Conservation (phyloP, 495 filamentous ascomycete genomes). For the Neurospora sp. region DNA sequence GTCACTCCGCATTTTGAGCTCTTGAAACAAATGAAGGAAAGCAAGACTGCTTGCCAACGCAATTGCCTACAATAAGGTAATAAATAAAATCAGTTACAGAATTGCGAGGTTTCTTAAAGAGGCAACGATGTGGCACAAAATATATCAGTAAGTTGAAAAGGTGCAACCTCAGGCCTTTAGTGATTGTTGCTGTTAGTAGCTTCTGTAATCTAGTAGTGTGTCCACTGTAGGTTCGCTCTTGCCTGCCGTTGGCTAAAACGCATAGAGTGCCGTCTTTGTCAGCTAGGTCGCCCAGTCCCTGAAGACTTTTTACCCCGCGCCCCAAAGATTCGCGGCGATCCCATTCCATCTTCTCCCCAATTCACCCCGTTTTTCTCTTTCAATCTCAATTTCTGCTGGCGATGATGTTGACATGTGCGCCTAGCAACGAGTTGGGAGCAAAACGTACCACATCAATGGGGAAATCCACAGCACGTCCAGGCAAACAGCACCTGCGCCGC, state of each 20-base stretch:
- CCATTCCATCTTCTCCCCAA: not conserved
- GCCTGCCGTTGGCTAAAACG: not conserved
- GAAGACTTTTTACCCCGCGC: not conserved
- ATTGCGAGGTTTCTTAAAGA: not conserved
- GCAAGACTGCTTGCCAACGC: not conserved
- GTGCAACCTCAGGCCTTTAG: not conserved
- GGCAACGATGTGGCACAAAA: not conserved
- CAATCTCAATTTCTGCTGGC: not conserved
- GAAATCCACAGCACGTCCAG: not conserved
- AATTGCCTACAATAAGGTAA: not conserved
- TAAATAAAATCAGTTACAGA: not conserved
- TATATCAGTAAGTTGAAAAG: not conserved
- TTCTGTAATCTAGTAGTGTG: not conserved
- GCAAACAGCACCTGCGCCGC: too few species aligned
- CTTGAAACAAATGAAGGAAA: not conserved
- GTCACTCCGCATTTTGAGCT: not conserved
- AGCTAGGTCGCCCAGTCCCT: not conserved
- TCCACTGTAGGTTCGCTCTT: not conserved
- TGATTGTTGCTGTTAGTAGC: not conserved
- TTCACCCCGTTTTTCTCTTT: not conserved
- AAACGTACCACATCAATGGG: not conserved
- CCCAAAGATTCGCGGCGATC: not conserved
- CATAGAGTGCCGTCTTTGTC: not conserved
- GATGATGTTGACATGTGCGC: not conserved
- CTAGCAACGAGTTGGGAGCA: not conserved